Evolutionary conservation across 106 monocot genomes (phyloP), one percentile per base, ranked within the genome.

Genomic region (Posidonia australis): DNA sequence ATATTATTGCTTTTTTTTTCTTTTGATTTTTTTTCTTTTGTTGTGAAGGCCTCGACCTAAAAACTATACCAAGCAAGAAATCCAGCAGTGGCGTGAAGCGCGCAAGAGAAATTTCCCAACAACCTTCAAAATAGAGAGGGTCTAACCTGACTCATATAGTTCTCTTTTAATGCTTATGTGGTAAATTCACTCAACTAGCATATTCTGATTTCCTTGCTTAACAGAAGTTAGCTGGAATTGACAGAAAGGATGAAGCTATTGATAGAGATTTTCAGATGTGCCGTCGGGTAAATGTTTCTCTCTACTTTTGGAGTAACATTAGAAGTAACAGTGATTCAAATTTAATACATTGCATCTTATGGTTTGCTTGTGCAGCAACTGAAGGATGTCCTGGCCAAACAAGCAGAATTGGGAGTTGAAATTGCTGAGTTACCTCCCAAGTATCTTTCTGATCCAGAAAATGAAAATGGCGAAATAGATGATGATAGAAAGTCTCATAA

Each of bases 101-200:
- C 84, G 94, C 29, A 89, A 67, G 74, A 94, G 58, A 69, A 94
- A 86, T 65, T 94, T 82, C 26, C 94, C 94, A 27, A 80, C 90
- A 30, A 67, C 51, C 31, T 36, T 72, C 49, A 90, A 80, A 25
- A 64, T 75, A 48, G 58, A 68, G 27, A 85, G 84, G 84, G 89
- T 89, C 44, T 43, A 45, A 31, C 47, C 0, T 22, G 11, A 21
- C 13, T 27, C 11, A 16, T 44, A 54, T 22, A 17, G 26, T 19
- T 16, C 22, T 30, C 0, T 29, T 58, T 13, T 27, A 67, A 18
- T 57, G 11, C 13, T 41, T 12, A 22, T 10, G 7, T 24, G 6
- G 14, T 26, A 31, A 36, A 36, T 36, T 36, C 7, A 11, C 2
- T 22, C n/a, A n/a, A n/a, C n/a, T 49, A 23, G 3, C 14, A 24